Base-by-base conservation (phyloP, 495 filamentous ascomycete genomes). In the Penicillium atrosanguineum region DNA sequence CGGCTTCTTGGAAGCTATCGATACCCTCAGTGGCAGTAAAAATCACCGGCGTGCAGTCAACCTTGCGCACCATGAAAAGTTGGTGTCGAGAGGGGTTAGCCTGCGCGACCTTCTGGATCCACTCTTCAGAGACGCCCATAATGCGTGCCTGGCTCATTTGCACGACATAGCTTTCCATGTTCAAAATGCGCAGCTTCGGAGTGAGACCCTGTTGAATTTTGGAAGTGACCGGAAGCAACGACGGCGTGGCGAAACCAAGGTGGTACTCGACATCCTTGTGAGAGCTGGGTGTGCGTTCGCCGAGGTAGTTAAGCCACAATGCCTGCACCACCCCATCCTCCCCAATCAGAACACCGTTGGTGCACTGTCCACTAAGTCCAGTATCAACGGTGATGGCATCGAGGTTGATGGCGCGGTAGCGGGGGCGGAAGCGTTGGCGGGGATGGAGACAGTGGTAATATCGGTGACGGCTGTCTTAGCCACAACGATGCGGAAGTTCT, bases 311-410 rank as follows among this genome's bases (percentile, higher is more conserved):
- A 55, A 99, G 76, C 95, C 95, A 99, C 34, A 99, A 72, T 0
- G 94, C 92, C 65, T 96, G 89, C 14, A 97, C 91, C 0, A 87
- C 90, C 21, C 94, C 94, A 59, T 97, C 90, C 59, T 93, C 86
- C 25, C 87, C 82, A 19, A 96, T 83, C 41, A 99, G 79, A 0
- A 97, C 94, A 62, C 94, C 95, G 52, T 88, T 95, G n/a, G 91
- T 91, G 62, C 95, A 97, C 65, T 96, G 92, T 3, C 86, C 82
- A 58, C 89, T 91, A 4, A 97, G 82, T 52, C 82, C 87, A 0
- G 94, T 96, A 67, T 99, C 94, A 25, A 99, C 91, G 0, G 95
- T 97, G 65, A 99, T 91, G 38, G 95, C 95, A 61, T 99, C 95
- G 19, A 99, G 80, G 60, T 99, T 97, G 65, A 96, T 91, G 25